Base-by-base conservation (phyloP, 768 basidiomycete genomes). In the Lactarius quietus region DNA sequence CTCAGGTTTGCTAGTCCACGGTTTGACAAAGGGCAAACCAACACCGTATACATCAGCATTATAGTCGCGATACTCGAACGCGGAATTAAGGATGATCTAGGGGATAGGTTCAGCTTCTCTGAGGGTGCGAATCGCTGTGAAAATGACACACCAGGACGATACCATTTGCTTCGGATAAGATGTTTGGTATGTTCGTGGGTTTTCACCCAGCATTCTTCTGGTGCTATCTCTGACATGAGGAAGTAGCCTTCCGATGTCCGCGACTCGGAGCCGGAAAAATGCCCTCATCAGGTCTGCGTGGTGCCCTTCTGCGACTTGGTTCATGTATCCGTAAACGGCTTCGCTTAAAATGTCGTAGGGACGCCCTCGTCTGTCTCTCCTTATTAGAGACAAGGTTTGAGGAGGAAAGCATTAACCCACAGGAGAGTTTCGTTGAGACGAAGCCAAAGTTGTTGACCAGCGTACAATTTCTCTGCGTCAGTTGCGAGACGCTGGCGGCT, bases 381-480 rank as follows among this genome's bases (percentile, higher is more conserved):
- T 58, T 41, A 36, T 28, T 43, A 39, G 38, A 20, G 39, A 53
- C 18, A 14, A 35, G 12, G 52, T 53, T n/a, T 58, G 8, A 18
- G 23, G 15, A 10, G 41, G 39, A 18, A 26, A 41, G 51, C 20
- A 2, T 45, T 28, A 5, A 76, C 86, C 60, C 71, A 89, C 89
- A 81, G 78, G 33, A 92, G 78, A 33, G 84, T 78, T 48, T 87
- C 85, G 68, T 90, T 90, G 72, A 92, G 83, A 68, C 78, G 78
- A n/a, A 83, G 65, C 95, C 95, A 97, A 28, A 97, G 78, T 45
- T 90, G 87, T 65, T 88, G 85, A 6, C 84, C 87, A 2, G 92
- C 90, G 67, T 88, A 88, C 20, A 96, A 79, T 71, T 92, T 93
- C 76, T 97, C 95, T 1, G 92, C 93, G 72, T 97, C 90, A 23